Conservation (phyloP, 164 flowering plant genomes). For the Nelumbo lutea region DNA sequence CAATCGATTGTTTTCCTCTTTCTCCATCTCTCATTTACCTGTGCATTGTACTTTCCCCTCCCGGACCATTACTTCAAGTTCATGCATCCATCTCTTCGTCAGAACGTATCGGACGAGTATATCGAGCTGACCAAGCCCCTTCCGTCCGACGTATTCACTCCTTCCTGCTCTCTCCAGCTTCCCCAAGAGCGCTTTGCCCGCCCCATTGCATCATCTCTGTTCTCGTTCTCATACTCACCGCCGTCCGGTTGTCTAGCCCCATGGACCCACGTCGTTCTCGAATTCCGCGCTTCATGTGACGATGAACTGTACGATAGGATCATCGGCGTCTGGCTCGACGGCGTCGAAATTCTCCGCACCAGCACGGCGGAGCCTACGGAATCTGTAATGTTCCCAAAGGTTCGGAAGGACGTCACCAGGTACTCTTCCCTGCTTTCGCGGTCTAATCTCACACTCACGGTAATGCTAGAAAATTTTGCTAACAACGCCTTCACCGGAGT, state of each 20-base stretch:
- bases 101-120: constrained; percentile 23
- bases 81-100: background rate
- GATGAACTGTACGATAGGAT: constrained; percentile 85
- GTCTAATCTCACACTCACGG: constrained; percentile 37
- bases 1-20: constrained; percentile 3
- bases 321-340: constrained; percentile 74
- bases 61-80: constrained; percentile 28
- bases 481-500: constrained; percentile 60
- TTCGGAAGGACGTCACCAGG: constrained; percentile 72
- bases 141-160: constrained; percentile 34
- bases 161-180: constrained; percentile 45
- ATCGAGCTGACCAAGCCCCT: constrained; percentile 46
- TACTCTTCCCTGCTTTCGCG: constrained; percentile 49
- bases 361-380: constrained; percentile 75
- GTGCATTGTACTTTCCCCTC: background rate
- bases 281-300: constrained; percentile 32
- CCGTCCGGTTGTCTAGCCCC: constrained; percentile 49
- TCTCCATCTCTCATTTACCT: constrained; percentile 3
- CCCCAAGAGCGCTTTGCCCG: constrained; percentile 55
- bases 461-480: constrained; percentile 82
- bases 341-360: constrained; percentile 84
- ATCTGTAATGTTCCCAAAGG: constrained; percentile 61
- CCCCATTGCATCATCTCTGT: constrained; percentile 55
- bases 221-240: constrained; percentile 46
- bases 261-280: constrained; percentile 54